phyloP scores from a whole-genome alignment of 371 early-diverging fungal species.

The Mortierella sp. region DNA sequence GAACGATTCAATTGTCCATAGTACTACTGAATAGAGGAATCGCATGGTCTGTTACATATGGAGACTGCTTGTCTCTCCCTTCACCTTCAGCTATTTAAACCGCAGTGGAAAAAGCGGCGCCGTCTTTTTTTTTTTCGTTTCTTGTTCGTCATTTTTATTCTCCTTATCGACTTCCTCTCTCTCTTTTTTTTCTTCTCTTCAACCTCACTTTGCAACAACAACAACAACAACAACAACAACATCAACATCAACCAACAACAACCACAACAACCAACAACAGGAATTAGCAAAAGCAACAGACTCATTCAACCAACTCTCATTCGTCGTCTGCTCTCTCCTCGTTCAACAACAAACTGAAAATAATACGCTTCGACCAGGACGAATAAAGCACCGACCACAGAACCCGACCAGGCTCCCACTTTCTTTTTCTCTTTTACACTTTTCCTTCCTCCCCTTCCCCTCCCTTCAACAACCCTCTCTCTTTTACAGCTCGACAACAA shows the following conservation, averaged over 20 bases:
- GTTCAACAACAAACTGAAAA: too few relatives aligned
- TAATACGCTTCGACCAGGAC: slow-evolving; percentile 11
- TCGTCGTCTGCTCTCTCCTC: background rate
- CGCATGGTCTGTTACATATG: background rate
- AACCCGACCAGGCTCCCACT: background rate
- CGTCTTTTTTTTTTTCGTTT: background rate
- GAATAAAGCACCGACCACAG: slow-evolving; percentile 22
- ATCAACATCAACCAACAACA: background rate
- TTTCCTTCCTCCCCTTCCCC: slow-evolving; percentile 4
- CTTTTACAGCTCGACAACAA: background rate
- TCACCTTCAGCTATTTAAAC: background rate
- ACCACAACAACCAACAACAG: background rate
- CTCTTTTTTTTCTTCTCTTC: background rate
- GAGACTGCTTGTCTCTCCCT: background rate
- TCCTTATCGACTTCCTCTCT: background rate
- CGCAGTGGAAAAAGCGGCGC: slow-evolving; percentile 7
- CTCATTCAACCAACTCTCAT: background rate
- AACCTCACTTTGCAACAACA: background rate
- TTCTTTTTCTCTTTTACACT: background rate
- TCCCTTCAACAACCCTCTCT: background rate
- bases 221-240: background rate
- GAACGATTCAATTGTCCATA: background rate
- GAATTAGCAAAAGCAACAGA: background rate
- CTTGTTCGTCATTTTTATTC: background rate
- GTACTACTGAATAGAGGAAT: background rate